Conservation (phyloP, 495 filamentous ascomycete species). For the Hypoxylon cercidicola region DNA sequence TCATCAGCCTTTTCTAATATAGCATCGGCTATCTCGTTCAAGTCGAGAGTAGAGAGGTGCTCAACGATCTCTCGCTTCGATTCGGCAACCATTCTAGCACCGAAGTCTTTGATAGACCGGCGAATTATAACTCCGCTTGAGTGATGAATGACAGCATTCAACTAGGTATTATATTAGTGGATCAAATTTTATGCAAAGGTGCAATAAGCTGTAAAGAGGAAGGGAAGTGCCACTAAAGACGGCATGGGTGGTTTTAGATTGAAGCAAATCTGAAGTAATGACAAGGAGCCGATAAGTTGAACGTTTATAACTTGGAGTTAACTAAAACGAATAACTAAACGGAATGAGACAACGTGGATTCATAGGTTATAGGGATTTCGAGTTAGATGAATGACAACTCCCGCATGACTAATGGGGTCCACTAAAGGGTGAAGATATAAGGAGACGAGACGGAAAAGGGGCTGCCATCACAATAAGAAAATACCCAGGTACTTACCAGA, state of each 20-base stretch:
- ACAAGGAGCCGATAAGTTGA: not conserved
- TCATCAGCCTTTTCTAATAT: conserved; percentile 56
- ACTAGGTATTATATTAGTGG: conserved; percentile 40
- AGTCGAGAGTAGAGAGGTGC: conserved; percentile 47
- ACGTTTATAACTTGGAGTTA: too few relatives aligned
- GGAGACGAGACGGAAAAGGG: not conserved
- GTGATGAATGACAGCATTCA: conserved; percentile 60
- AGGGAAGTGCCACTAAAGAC: not conserved
- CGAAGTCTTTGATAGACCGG: conserved; percentile 57
- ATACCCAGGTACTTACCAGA: conserved; percentile 51
- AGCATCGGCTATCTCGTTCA: conserved; percentile 53
- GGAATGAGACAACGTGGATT: too few relatives aligned
- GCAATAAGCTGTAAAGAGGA: not conserved
- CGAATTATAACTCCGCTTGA: conserved; percentile 49
- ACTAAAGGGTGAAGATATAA: not conserved
- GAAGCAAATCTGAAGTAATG: not conserved
- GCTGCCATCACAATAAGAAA: not conserved
- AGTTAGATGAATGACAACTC: too few relatives aligned
- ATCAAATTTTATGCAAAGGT: not conserved
- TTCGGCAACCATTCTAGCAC: conserved; percentile 55
- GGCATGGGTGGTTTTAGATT: not conserved
- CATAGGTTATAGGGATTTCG: too few relatives aligned
- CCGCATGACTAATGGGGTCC: not conserved
- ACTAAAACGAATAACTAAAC: too few relatives aligned
- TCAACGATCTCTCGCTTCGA: conserved; percentile 52